Evolutionary conservation across 1,139 yeast genomes (phyloP), one percentile per base, ranked within the genome.

Genomic region (Ogataea hybrid): DNA sequence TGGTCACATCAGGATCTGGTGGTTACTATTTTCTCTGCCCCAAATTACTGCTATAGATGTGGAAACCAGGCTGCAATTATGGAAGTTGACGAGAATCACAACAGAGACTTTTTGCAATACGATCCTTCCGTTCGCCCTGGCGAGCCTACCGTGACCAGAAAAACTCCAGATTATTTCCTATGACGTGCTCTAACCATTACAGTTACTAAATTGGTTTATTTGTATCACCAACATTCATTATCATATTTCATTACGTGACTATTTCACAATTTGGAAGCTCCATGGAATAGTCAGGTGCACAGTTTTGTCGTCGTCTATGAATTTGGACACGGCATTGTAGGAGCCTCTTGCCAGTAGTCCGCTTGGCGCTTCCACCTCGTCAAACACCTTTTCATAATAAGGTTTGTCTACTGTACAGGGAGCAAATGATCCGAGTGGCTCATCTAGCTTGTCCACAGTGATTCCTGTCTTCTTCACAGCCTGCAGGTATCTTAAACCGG

Each of bases 11-110:
- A 73, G 73, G 81, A 59, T 85, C 83, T 67, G 75, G 52, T 90
- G 86, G 89, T 81, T 83, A 92, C 98, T n/a, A 94, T 92, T 39
- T 92, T 95, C 74, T 81, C 92, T 14, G 97, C 97, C 17, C 97
- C 97, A 14, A 89, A 89, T 61, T 89, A 89, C 64, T 89, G 97
- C 67, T 89, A 89, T 63, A 75, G 97, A 68, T 92, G 98, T 71
- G 98, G 98, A 59, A 92, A 92, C 69, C 97, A 90, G 69, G 98
- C 98, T 27, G 97, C 98, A 33, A 89, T 92, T 55, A 89, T 92
- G 96, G 97, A 92, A 69, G 96, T 92, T 50, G 97, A 90, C 65
- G 98, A 88, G 67, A 82, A 81, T 61, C 89, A 83, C 65, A 79
- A 81, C 63, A 80, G 92, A 70, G 94, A 89, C 62, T 89, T 89